Base-by-base conservation (phyloP, 108 stramenopile species). In the Thalassiosira profunda region DNA sequence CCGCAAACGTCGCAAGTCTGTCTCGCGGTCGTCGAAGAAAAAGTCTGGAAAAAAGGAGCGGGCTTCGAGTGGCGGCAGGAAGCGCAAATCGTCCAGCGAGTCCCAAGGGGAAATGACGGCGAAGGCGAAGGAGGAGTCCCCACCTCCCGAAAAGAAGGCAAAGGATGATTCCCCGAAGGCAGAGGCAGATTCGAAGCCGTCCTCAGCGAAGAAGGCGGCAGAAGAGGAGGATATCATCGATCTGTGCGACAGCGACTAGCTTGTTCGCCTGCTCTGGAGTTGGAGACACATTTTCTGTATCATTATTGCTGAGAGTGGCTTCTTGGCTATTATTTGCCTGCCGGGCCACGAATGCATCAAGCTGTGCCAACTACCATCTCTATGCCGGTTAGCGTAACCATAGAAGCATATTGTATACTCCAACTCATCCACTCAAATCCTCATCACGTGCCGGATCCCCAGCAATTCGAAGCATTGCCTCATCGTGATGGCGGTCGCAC, bases 401-500 rank as follows among this genome's bases (percentile, higher is more conserved):
- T 40, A 11, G 10, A 40, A 10, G 10, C 38, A 40, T 40, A 14
- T n/a, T n/a, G n/a, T n/a, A n/a, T n/a, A n/a, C 21, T 23, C 9
- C 21, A 23, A n/a, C 24, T n/a, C 8, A n/a, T 1, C 6, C 9
- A 20, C 14, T 67, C 89, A 95, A 58, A 95, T 92, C 26, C 90
- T 80, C 82, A 84, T 84, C 5, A 95, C 87, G 55, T 91, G 76
- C 38, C 91, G 90, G 35, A 92, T 95, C 5, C 89, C 94, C 57
- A 95, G 63, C 63, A 95, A 83, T 47, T 91, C 91, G 63, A 95
- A 95, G 66, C 90, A 92, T 61, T 95, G 88, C 47, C 84, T 84
- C 97, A 99, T 97, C 21, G 87, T 85, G 45, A 86, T 76, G 4
- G 88, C 84, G 20, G 98, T 91, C 1, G 97, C 96, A 25, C 93